Evolutionary conservation across 1,284 basidiomycete genomes (phyloP).

Genomic region (Lentinus polychrous): DNA sequence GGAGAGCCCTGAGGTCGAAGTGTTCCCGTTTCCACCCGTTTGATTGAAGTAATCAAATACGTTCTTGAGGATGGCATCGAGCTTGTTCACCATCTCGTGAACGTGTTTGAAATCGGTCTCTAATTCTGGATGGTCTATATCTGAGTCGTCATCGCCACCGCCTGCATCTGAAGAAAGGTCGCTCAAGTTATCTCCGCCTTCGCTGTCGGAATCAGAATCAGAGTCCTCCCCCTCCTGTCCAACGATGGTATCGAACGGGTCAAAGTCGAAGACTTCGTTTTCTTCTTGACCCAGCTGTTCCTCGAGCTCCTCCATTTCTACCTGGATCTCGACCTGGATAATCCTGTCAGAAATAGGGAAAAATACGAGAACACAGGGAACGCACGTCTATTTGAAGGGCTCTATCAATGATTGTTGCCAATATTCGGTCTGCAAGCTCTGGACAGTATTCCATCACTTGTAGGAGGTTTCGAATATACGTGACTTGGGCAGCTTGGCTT

Average conservation of each 20-base stretch:
- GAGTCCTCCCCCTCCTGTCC: conserved; percentile 62
- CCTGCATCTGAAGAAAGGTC: conserved; percentile 67
- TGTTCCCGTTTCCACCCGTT: conserved; percentile 27
- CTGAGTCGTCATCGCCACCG: conserved; percentile 44
- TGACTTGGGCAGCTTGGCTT: conserved; percentile 72
- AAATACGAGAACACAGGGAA: conserved; percentile 10
- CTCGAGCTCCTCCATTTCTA: conserved; percentile 90
- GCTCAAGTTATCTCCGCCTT: conserved; percentile 44
- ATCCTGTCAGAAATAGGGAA: conserved; percentile 8
- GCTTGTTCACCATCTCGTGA: conserved; percentile 82
- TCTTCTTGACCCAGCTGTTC: conserved; percentile 56
- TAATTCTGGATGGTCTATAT: conserved; percentile 32
- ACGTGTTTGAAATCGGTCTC: conserved; percentile 60
- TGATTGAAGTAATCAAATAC: conserved; percentile 79
- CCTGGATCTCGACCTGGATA: conserved; percentile 89
- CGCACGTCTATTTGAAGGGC: conserved; percentile 93
- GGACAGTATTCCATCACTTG: conserved; percentile 86
- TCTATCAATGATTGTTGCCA: conserved; percentile 83
- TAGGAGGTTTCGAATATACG: conserved; percentile 90
- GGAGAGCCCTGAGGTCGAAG: conserved; percentile 14
- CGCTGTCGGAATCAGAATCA: conserved; percentile 50
- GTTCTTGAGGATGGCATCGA: conserved; percentile 83
- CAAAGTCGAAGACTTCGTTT: conserved; percentile 65
- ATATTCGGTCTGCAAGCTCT: conserved; percentile 80
- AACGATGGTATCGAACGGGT: conserved; percentile 79